phyloP scores from a whole-genome alignment of 2,329 filamentous ascomycete genomes.

The Leptographium wingfieldii region DNA sequence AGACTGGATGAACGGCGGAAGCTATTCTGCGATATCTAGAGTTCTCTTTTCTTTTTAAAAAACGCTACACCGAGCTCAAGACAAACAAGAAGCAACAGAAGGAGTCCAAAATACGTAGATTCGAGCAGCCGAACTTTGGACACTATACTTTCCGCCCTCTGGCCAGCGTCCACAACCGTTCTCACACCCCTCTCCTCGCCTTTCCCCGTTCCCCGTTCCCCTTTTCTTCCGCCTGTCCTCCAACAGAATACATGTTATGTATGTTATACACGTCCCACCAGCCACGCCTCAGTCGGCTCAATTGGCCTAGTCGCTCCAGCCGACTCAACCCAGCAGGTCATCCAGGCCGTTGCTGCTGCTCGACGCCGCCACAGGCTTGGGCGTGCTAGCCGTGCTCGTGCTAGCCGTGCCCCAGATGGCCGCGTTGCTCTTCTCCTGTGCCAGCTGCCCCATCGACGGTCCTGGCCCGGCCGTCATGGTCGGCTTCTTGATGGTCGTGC shows the following conservation, averaged over 20 bases:
- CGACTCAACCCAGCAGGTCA: conserved; percentile 32
- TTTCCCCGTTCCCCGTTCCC: background rate
- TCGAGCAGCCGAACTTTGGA: background rate
- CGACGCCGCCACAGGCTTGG: conserved; percentile 18
- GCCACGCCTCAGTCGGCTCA: background rate
- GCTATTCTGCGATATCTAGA: background rate
- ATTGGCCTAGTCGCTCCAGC: background rate
- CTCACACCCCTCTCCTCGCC: too few species aligned
- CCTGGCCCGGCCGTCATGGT: conserved; percentile 50
- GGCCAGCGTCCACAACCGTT: too few species aligned
- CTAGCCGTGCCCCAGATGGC: conserved; percentile 81
- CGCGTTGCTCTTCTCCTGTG: conserved; percentile 94
- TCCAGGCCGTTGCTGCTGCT: conserved; percentile 24
- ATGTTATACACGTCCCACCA: background rate
- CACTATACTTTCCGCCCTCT: background rate
- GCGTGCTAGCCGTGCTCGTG: conserved; percentile 11
- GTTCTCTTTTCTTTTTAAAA: background rate
- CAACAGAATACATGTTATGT: background rate
- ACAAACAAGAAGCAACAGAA: background rate
- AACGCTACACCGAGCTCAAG: background rate
- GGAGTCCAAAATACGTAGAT: too few species aligned
- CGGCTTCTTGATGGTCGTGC: conserved; percentile 62
- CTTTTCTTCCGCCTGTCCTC: background rate
- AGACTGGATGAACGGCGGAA: too few species aligned
- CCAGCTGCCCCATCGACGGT: conserved; percentile 78